Percentiles rank a stretch among this genome's conserved stretches.
These are phyloP conservation scores for Dothistroma septosporum DNA, from an alignment of 2,329 filamentous ascomycete genomes.

Conservation along the genomic window DNA sequence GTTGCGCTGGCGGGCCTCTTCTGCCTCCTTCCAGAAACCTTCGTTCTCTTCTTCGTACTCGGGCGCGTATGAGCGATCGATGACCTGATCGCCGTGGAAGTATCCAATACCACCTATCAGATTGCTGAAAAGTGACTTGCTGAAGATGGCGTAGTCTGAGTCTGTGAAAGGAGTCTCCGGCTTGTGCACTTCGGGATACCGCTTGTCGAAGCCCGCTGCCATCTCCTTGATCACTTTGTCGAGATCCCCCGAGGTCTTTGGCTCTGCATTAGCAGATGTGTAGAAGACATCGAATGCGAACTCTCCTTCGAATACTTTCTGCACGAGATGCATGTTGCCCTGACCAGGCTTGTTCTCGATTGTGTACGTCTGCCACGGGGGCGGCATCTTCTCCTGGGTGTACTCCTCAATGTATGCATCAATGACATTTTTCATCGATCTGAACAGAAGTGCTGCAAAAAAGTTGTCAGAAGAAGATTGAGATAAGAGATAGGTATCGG, in stretches of 20 bases:
- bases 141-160: constrained; percentile 68
- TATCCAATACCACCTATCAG: constrained; percentile 91
- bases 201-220: constrained; percentile 65
- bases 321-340: constrained; percentile 82
- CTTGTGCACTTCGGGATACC: constrained; percentile 68
- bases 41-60: constrained; percentile 96
- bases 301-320: constrained; percentile 83
- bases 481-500: constrained; percentile 23
- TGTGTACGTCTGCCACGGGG: constrained; percentile 80
- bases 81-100: constrained; percentile 82
- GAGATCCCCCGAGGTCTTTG: constrained; percentile 53
- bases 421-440: constrained; percentile 60
- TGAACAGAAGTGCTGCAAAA: constrained; percentile 54
- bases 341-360: constrained; percentile 62
- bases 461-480: constrained; percentile 38
- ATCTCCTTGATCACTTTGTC: constrained; percentile 64
- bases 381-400: constrained; percentile 64
- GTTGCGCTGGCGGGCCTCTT: constrained; percentile 67
- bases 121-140: constrained; percentile 89
- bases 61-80: constrained; percentile 84
- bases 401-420: constrained; percentile 57
- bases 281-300: constrained; percentile 94
- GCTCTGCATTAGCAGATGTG: constrained; percentile 63
- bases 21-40: constrained; percentile 90
- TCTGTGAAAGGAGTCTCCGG: constrained; percentile 72